phyloP scores from a whole-genome alignment of 2,329 filamentous ascomycete species.

The Pseudocercospora pini-densiflorae region DNA sequence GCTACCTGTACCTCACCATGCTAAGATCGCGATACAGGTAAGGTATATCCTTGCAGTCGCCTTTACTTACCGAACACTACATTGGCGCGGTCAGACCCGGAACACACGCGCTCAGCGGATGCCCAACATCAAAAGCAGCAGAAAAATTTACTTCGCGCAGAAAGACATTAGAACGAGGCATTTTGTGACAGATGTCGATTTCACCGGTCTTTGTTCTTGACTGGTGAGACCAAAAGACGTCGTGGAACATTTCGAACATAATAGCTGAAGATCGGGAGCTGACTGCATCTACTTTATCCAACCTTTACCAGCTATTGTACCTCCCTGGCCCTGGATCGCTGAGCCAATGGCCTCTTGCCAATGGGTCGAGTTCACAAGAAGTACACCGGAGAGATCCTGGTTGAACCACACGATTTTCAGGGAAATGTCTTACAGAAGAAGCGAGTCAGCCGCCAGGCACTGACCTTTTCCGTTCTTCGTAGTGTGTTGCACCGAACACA shows the following conservation, averaged over 20 bases:
- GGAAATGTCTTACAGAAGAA: constrained; percentile 1
- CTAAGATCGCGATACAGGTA: not conserved
- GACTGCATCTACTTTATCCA: not conserved
- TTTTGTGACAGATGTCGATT: not conserved
- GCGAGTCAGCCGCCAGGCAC: constrained; percentile 2
- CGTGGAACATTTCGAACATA: not conserved
- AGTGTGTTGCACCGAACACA: not conserved
- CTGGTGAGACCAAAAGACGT: not conserved
- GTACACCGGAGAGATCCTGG: not conserved
- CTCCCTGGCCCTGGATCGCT: not conserved
- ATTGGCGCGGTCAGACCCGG: not conserved
- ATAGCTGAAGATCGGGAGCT: not conserved
- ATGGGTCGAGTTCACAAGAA: not conserved
- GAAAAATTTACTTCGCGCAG: not conserved
- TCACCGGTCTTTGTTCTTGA: not conserved
- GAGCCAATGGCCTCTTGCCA: not conserved
- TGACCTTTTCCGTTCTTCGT: not conserved
- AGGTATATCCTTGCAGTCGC: not conserved
- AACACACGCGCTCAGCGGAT: not conserved
- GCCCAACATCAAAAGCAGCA: not conserved
- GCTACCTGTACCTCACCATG: not conserved
- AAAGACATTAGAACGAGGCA: not conserved
- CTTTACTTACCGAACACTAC: constrained; percentile 2
- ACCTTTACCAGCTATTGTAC: not conserved
- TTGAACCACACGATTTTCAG: constrained; percentile 1